phyloP scores from a whole-genome alignment of 495 filamentous ascomycete genomes.

The Pseudomonodictys pantanalensis region DNA sequence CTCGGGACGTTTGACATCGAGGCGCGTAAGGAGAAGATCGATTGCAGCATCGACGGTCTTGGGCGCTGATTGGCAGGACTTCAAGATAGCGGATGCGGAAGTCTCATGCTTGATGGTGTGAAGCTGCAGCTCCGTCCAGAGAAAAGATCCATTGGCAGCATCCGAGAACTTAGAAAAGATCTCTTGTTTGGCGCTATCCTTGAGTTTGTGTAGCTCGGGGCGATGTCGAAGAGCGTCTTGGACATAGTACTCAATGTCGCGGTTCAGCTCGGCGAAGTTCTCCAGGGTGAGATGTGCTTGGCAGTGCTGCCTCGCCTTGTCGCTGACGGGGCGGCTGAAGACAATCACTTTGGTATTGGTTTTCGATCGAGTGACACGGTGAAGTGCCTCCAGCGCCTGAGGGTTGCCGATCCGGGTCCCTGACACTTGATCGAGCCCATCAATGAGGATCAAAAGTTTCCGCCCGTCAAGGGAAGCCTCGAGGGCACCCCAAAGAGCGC shows the following conservation, averaged over 20 bases:
- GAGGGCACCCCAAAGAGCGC: constrained; percentile 51
- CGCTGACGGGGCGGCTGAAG: constrained; percentile 24
- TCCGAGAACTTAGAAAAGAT: constrained; percentile 28
- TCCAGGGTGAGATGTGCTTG: constrained; percentile 12
- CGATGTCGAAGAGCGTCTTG: constrained; percentile 15
- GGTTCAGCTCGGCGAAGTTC: not conserved
- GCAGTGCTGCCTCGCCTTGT: constrained; percentile 15
- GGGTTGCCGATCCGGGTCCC: constrained; percentile 27
- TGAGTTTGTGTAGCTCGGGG: constrained; percentile 13
- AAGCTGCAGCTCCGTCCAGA: constrained; percentile 56
- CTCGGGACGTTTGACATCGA: constrained; percentile 11
- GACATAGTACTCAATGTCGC: constrained; percentile 17
- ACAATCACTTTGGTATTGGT: constrained; percentile 23
- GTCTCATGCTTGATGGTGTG: constrained; percentile 49
- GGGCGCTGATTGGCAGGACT: constrained; percentile 42
- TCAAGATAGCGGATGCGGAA: constrained; percentile 44
- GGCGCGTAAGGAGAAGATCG: constrained; percentile 44
- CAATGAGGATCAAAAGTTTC: constrained; percentile 23
- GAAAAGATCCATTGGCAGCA: constrained; percentile 56
- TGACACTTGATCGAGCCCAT: constrained; percentile 27
- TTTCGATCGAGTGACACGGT: constrained; percentile 17
- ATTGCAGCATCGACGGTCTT: constrained; percentile 45
- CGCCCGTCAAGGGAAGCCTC: constrained; percentile 17
- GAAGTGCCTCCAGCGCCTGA: constrained; percentile 12
- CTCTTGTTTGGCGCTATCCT: constrained; percentile 12